Evolutionary conservation across 257 asterid genomes (phyloP), one percentile per base, ranked within the genome.

Genomic region (Misopates orontium): DNA sequence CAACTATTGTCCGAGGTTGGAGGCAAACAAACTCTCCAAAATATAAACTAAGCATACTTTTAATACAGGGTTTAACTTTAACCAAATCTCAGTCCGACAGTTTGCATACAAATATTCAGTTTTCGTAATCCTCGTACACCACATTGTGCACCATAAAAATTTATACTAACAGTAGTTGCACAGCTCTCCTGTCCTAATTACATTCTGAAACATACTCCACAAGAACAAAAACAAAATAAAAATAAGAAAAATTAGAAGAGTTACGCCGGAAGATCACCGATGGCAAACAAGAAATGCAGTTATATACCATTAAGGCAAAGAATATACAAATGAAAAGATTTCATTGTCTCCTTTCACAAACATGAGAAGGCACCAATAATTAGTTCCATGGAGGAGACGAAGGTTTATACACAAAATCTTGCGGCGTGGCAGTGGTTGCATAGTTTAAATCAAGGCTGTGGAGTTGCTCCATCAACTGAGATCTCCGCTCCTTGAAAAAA

Each of bases 381-480:
- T 79, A 92, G 80, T 82, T 86, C 98, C 98, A 89, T 7, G 90
- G 82, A 72, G 95, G 98, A 71, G 97, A 87, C 12, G 96, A 74
- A 48, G 89, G 81, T 66, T 84, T 92, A 79, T 80, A 83, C 72
- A 80, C 63, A 66, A 76, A 83, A 59, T 89, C 94, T 11, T 79
- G 95, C 66, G 90, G 73, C 32, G 82, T 52, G 40, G 96, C 73
- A 31, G 81, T 56, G 45, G 97, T 74, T 68, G 80, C 93, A 51
- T 85, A 77, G 81, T 83, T 85, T 51, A 87, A 57, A 73, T 92
- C 98, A 53, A 92, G 78, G 80, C 67, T 87, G 70, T 89, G 96
- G 62, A 92, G 97, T 62, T 92, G 98, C 71, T 89, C 98, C 96
- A 92, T 92, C 77, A 92, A 78, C 80, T 92, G 98, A n/a, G 98